Evolutionary conservation across 176 grass and related monocot species (phyloP), one percentile per base, ranked within the genome.

Genomic region (Tillandsia fasciculata): DNA sequence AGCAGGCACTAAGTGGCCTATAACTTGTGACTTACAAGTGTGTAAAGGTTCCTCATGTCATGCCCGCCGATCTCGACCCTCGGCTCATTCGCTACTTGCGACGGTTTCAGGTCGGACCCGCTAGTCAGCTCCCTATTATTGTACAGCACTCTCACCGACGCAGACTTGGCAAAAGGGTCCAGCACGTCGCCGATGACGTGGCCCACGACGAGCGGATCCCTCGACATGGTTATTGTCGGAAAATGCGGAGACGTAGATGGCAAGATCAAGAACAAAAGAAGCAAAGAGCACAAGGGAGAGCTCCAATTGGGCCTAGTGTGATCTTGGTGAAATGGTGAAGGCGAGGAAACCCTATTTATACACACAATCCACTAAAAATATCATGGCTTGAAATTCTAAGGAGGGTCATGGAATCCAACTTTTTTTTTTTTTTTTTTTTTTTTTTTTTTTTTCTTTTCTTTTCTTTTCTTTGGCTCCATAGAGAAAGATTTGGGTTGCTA

Each of bases 21-120:
- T 42, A 42, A 42, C 33, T 42, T 61, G 22, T 23, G 7, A 80
- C 88, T 85, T 66, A 96, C 76, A 8, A 96, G 92, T 1, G 92
- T 92, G 76, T 96, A 96, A 59, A 92, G 66, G 9, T 65, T 81
- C 73, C 74, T 78, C 5, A 70, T 64, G 52, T 68, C 74, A 47
- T 65, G 65, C 3, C 33, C 71, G 3, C 78, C 78, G 49, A 96
- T 92, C 52, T 83, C 81, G 49, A 92, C 81, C 8, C 58, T 53
- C 3, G 92, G 92, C 64, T 92, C 81, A 14, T 48, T 61, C 7
- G 50, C 81, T 1, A 96, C 78, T 47, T 86, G 75, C 49, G 92
- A 96, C 15, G 92, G 88, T 73, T 79, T 82, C 58, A 92, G 84
- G 76, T 92, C 92, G 14, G 86, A 91, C 53, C 92, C 92, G 63